phyloP scores from a whole-genome alignment of 768 basidiomycete genomes.

The Boletus speciosus region DNA sequence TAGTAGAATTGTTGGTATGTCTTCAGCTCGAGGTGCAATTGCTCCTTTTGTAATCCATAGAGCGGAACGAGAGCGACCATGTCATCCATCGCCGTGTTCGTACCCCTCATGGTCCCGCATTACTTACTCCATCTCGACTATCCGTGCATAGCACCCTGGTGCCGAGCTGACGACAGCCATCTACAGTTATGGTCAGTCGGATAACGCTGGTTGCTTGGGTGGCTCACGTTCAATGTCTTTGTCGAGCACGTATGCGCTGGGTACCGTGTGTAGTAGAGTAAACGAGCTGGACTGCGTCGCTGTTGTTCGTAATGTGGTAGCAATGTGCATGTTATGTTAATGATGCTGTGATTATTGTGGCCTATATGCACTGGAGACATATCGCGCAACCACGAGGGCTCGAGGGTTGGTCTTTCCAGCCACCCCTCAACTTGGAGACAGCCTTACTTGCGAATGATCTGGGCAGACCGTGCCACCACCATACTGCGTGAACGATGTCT shows the following conservation, averaged over 20 bases:
- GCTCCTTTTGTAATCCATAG: neutral
- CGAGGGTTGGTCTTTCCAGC: too few species aligned
- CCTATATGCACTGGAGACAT: neutral
- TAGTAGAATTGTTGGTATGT: neutral
- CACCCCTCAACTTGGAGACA: neutral
- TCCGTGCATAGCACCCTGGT: constrained; percentile 8
- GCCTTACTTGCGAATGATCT: neutral
- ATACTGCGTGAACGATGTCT: neutral
- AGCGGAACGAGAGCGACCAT: neutral
- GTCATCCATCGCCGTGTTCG: neutral
- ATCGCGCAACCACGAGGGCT: neutral
- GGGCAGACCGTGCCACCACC: neutral
- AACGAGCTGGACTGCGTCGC: neutral
- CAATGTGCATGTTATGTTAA: neutral
- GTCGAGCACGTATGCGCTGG: neutral
- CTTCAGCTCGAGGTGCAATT: neutral
- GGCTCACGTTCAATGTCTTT: constrained; percentile 5
- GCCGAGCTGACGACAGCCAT: neutral
- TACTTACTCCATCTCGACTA: neutral
- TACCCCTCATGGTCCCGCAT: neutral
- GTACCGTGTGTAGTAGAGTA: too few species aligned
- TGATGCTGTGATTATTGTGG: neutral
- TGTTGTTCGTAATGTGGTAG: neutral
- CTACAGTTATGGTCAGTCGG: neutral
- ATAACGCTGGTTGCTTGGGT: constrained; percentile 1